Percentiles rank a stretch among this genome's conserved stretches.
These are phyloP conservation scores for Pholiota conissans DNA, from an alignment of 768 basidiomycete species.

Conservation along the genomic window DNA sequence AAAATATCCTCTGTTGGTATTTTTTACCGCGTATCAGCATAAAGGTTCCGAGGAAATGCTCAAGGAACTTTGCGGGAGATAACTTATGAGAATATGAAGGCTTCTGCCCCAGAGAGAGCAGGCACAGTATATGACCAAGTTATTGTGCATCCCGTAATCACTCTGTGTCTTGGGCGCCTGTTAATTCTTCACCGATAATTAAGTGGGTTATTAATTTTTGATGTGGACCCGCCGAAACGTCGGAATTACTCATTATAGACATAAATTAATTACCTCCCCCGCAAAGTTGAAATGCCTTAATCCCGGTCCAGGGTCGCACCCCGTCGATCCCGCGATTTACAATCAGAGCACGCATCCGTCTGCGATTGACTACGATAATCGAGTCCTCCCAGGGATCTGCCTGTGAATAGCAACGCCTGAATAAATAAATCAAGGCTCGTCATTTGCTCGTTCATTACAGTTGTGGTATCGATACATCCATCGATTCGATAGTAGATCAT, in stretches of 20 bases:
- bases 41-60: no score
- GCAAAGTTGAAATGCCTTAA: constrained; percentile 1
- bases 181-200: no score
- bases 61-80: no score
- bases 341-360: not conserved
- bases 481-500: constrained; percentile 12
- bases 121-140: no score
- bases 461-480: constrained; percentile 6
- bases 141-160: no score
- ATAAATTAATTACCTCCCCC: not conserved
- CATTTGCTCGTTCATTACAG: not conserved
- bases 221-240: not conserved
- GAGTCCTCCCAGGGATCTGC: not conserved
- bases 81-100: no score
- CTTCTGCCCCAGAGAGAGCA: no score
- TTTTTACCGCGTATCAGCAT: no score
- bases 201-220: not conserved
- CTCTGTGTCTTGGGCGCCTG: not conserved
- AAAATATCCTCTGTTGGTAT: no score
- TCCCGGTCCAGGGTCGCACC: constrained; percentile 5
- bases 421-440: no score
- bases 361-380: constrained; percentile 20
- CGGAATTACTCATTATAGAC: not conserved
- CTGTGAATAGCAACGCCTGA: no score
- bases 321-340: constrained; percentile 4